These are phyloP conservation scores for Coemansia sp. DNA, from an alignment of 192 early-diverging fungal species.

Conservation along the genomic window DNA sequence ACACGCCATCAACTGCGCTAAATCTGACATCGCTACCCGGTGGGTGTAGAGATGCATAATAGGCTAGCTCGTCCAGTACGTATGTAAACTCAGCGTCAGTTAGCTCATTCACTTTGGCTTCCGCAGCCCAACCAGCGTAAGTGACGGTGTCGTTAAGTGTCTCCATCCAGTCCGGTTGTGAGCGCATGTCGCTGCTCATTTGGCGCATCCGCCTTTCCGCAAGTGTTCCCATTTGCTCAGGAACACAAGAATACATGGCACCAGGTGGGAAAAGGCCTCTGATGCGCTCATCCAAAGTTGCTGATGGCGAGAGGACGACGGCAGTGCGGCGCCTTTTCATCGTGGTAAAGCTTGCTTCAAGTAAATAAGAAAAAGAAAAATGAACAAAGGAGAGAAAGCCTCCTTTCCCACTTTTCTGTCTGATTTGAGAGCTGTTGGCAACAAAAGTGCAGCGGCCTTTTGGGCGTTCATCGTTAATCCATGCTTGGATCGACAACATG, in stretches of 20 bases:
- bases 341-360: neutral
- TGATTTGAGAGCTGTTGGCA: too few relatives aligned
- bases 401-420: too few relatives aligned
- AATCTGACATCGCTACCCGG: conserved; percentile 17
- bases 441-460: too few relatives aligned
- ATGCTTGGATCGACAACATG: too few relatives aligned
- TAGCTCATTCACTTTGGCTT: conserved; percentile 25
- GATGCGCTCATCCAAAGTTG: neutral
- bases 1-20: conserved; percentile 35
- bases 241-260: conserved; percentile 7
- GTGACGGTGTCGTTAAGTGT: conserved; percentile 23
- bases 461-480: too few relatives aligned
- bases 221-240: neutral
- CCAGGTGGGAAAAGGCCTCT: neutral
- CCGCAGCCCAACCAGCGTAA: conserved; percentile 17
- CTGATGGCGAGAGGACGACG: neutral
- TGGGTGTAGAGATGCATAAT: conserved; percentile 21
- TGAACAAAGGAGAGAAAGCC: neutral
- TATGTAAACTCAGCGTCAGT: conserved; percentile 41
- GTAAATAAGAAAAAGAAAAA: neutral
- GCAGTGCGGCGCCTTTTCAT: neutral
- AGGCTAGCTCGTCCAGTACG: conserved; percentile 46
- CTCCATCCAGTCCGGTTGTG: conserved; percentile 46
- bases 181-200: conserved; percentile 49
- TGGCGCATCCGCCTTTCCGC: conserved; percentile 26